Evolutionary conservation across 768 basidiomycete species (phyloP).

Genomic region (Hirschioporus abietinus): DNA sequence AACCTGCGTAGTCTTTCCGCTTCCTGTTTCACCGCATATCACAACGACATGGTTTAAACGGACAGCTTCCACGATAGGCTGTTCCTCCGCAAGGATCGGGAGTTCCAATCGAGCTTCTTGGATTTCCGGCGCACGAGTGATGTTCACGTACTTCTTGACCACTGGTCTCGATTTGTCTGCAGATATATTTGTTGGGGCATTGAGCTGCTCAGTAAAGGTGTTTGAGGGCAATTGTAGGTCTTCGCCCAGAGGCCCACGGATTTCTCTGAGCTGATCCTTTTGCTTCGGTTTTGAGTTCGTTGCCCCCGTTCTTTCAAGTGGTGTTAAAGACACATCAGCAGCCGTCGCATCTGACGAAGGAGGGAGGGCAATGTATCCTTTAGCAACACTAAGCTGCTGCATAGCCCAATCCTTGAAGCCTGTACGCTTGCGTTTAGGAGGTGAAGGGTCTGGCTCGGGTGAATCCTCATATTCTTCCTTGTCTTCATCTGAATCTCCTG

Average conservation of each 20-base stretch:
- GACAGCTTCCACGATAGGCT: conserved; percentile 89
- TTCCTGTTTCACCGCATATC: conserved; percentile 93
- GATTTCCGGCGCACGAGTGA: conserved; percentile 65
- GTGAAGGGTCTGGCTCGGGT: conserved; percentile 17
- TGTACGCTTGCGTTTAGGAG: conserved; percentile 32
- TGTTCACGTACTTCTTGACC: conserved; percentile 38
- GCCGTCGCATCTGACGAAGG: conserved; percentile 20
- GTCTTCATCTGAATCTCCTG: conserved; percentile 13
- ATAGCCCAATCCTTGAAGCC: conserved; percentile 91
- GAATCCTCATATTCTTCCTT: conserved; percentile 20
- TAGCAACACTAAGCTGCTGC: conserved; percentile 59
- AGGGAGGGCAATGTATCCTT: conserved; percentile 28
- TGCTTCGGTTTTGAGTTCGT: conserved; percentile 43
- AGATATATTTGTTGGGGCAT: conserved; percentile 14
- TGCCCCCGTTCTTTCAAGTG: not conserved
- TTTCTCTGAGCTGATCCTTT: conserved; percentile 29
- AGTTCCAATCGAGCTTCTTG: conserved; percentile 72
- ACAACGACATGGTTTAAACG: conserved; percentile 81
- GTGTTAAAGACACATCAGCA: not conserved
- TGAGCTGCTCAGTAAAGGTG: conserved; percentile 51
- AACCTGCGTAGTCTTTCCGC: conserved; percentile 97
- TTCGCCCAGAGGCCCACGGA: conserved; percentile 80
- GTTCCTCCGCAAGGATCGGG: conserved; percentile 91
- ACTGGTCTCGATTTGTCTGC: conserved; percentile 18
- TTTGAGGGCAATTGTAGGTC: conserved; percentile 62